phyloP scores from a whole-genome alignment of 2,329 filamentous ascomycete genomes.

The Cladosporium sp. region DNA sequence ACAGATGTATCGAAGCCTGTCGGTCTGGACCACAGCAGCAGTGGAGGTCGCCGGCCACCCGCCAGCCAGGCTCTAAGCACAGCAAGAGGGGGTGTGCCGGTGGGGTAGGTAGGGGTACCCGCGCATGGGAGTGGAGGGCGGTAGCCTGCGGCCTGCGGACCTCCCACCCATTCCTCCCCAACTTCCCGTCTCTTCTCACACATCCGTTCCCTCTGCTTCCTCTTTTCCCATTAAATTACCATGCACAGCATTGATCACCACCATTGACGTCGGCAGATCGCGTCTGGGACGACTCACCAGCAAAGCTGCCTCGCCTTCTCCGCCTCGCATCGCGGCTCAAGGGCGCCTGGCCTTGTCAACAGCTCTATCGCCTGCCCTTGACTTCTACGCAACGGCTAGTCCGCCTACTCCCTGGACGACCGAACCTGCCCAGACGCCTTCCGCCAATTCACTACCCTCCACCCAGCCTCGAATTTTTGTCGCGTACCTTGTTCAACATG shows the following conservation, averaged over 20 bases:
- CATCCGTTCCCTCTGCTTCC: neutral
- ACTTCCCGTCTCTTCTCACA: neutral
- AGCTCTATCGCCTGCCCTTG: slow-evolving; percentile 5
- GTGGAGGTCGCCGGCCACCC: neutral
- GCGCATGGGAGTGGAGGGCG: neutral
- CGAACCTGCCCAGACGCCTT: neutral
- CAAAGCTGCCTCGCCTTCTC: slow-evolving; percentile 7
- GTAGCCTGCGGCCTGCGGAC: neutral
- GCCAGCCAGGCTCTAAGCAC: neutral
- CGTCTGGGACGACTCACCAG: neutral
- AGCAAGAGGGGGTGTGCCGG: neutral
- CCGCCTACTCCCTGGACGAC: neutral
- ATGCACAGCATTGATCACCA: neutral
- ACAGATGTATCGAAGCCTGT: neutral
- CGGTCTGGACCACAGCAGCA: neutral
- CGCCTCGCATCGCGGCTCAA: neutral
- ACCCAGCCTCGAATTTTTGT: neutral
- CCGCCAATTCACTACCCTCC: neutral
- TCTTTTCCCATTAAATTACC: neutral
- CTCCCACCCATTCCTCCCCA: neutral
- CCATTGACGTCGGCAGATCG: neutral
- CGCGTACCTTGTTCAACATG: neutral
- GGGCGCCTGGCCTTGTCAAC: slow-evolving; percentile 4
- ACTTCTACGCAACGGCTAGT: neutral
- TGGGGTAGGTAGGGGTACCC: neutral